A percentile compares a stretch with the other conserved stretches of the same genome.
phyloP scores from a whole-genome alignment of 2,329 filamentous ascomycete species.

The Aspergillaceae sp. region DNA sequence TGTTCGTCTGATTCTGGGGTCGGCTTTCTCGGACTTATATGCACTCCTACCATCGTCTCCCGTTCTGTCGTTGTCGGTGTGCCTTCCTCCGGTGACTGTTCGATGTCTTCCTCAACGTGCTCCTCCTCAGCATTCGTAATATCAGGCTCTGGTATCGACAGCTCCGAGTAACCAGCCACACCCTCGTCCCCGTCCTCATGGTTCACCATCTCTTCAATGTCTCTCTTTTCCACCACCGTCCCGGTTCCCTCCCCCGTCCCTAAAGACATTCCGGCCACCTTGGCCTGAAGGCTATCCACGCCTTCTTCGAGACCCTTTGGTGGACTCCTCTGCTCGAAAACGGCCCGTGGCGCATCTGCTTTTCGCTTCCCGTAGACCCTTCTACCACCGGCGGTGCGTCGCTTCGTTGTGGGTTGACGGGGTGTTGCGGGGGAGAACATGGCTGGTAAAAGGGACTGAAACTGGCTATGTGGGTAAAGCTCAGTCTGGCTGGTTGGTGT shows the following conservation, averaged over 20 bases:
- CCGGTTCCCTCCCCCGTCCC: constrained; percentile 5
- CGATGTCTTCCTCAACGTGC: not conserved
- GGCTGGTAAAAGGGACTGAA: constrained; percentile 6
- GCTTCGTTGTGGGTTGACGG: constrained; percentile 16
- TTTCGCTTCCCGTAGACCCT: constrained; percentile 30
- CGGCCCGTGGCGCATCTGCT: constrained; percentile 26
- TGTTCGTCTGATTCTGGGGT: not conserved
- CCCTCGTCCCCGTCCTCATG: not conserved
- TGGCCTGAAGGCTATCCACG: constrained; percentile 17
- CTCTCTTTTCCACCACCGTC: not conserved
- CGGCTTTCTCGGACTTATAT: constrained; percentile 9
- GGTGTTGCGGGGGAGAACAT: constrained; percentile 8
- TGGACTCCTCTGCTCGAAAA: constrained; percentile 26
- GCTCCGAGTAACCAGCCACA: not conserved
- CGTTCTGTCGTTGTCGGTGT: constrained; percentile 2
- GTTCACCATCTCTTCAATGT: not conserved
- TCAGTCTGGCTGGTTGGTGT: no score
- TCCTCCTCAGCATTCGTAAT: not conserved
- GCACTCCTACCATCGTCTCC: constrained; percentile 23
- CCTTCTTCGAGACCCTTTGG: constrained; percentile 7
- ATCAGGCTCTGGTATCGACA: not conserved
- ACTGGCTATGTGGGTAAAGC: not conserved
- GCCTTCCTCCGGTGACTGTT: constrained; percentile 1
- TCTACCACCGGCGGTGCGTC: constrained; percentile 17
- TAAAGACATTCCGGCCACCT: constrained; percentile 21